Percentiles rank a stretch among this genome's conserved stretches.
phyloP scores from a whole-genome alignment of 1,284 basidiomycete genomes.

The Xerocomus amazonicus region DNA sequence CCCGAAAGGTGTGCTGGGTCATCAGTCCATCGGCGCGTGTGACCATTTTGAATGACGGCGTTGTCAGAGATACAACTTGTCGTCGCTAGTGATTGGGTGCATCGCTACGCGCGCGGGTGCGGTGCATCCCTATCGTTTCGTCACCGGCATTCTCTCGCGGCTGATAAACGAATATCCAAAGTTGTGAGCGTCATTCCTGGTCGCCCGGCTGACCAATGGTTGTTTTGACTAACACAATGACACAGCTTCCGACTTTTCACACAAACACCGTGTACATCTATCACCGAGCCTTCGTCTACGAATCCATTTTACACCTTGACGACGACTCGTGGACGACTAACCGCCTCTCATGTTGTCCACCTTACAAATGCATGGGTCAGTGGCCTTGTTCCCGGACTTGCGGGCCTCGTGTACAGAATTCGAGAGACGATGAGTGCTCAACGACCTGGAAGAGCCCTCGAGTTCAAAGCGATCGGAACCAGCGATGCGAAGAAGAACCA shows the following conservation, averaged over 20 bases:
- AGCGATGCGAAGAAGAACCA: constrained; percentile 24
- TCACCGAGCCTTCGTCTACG: constrained; percentile 29
- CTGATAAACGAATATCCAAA: constrained; percentile 42
- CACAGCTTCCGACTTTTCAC: constrained; percentile 48
- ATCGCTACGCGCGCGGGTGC: constrained; percentile 49
- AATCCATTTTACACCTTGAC: constrained; percentile 39
- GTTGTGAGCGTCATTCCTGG: constrained; percentile 30
- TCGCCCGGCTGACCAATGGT: neutral
- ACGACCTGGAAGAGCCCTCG: constrained; percentile 43
- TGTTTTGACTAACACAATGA: neutral
- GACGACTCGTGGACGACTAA: constrained; percentile 55
- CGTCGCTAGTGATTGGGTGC: constrained; percentile 41
- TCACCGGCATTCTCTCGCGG: constrained; percentile 48
- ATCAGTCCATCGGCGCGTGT: neutral
- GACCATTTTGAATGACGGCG: neutral
- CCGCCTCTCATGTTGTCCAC: constrained; percentile 63
- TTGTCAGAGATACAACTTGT: constrained; percentile 43
- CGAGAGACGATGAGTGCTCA: constrained; percentile 70
- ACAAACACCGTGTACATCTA: constrained; percentile 46
- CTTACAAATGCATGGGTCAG: constrained; percentile 78
- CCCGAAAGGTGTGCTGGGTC: constrained; percentile 32
- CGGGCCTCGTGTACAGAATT: constrained; percentile 51
- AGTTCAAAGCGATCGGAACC: constrained; percentile 26
- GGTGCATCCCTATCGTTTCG: constrained; percentile 57
- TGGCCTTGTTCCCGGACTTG: constrained; percentile 63